These are phyloP conservation scores for Cryptosporidium andersoni DNA, from an alignment of 169 alveolate genomes.

Conservation along the genomic window DNA sequence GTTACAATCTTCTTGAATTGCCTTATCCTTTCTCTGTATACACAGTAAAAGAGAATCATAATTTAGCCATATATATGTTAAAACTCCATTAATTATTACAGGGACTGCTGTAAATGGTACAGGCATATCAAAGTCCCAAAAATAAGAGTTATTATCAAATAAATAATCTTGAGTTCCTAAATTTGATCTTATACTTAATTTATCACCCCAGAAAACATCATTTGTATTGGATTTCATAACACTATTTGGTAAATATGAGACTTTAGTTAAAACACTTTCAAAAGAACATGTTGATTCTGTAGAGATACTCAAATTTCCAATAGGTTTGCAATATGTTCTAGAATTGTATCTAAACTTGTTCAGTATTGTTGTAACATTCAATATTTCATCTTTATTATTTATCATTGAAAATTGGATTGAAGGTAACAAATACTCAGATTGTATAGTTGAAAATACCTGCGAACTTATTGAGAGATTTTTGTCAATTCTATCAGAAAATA, in stretches of 20 bases:
- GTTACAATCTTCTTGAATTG: conserved; percentile 21
- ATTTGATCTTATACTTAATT: conserved; percentile 11
- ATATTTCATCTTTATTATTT: conserved; percentile 48
- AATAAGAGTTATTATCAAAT: conserved; percentile 1
- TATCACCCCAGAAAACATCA: conserved; percentile 67
- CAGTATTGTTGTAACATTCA: conserved; percentile 26
- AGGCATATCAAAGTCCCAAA: conserved; percentile 71
- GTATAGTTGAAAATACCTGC: no score
- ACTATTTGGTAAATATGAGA: conserved; percentile 39
- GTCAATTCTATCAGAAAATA: no score
- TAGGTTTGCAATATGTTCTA: conserved; percentile 1
- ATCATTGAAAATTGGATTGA: conserved; percentile 34
- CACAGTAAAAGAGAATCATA: conserved; percentile 48
- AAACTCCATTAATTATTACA: conserved; percentile 48
- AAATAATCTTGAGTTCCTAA: conserved; percentile 4
- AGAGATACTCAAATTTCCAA: conserved; percentile 10
- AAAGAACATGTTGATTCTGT: conserved; percentile 18
- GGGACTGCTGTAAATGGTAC: conserved; percentile 55
- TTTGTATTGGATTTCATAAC: conserved; percentile 46
- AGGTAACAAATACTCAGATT: neutral
- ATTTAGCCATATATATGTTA: conserved; percentile 55
- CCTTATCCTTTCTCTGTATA: conserved; percentile 35
- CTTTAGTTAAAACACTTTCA: conserved; percentile 4
- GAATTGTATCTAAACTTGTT: conserved; percentile 38
- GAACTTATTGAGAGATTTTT: no score